A percentile compares a stretch with the other conserved stretches of the same genome.
Evolutionary conservation across 2,329 filamentous ascomycete species (phyloP).

Genomic region (Corynespora cassiicola): DNA sequence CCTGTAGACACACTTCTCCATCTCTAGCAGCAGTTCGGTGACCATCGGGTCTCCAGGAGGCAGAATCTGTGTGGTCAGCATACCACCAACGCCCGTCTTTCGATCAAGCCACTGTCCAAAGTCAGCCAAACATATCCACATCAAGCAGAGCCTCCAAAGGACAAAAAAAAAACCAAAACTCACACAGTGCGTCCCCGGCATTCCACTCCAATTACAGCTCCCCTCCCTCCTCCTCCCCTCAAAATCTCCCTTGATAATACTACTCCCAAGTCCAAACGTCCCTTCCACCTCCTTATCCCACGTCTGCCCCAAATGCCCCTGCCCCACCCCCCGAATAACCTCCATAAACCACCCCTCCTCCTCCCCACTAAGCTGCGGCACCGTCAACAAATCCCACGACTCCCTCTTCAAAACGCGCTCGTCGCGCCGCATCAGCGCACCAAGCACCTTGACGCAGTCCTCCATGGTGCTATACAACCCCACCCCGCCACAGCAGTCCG

Average conservation of each 20-base stretch:
- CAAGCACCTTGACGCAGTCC: conserved; percentile 12
- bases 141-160: conserved; percentile 2
- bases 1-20: conserved; percentile 17
- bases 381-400: conserved; percentile 4
- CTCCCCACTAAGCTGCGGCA: conserved; percentile 4
- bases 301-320: conserved; percentile 7
- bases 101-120: conserved; percentile 10
- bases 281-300: conserved; percentile 9
- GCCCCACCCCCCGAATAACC: conserved; percentile 6
- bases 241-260: conserved; percentile 11
- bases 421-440: conserved; percentile 5
- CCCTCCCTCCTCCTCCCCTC: conserved; percentile 8
- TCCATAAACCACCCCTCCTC: conserved; percentile 10
- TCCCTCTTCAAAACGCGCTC: conserved; percentile 2
- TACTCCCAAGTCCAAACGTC: conserved; percentile 8
- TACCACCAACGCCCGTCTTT: conserved; percentile 10
- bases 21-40: conserved; percentile 12
- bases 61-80: conserved; percentile 12
- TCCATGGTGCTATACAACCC: conserved; percentile 11
- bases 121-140: not conserved
- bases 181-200: conserved; percentile 14
- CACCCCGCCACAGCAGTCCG: conserved; percentile 11
- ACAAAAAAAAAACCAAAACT: conserved; percentile 3
- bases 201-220: conserved; percentile 13
- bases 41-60: conserved; percentile 13